Base-by-base conservation (phyloP, 2,329 filamentous ascomycete genomes). In the Myrmaecium sp. region DNA sequence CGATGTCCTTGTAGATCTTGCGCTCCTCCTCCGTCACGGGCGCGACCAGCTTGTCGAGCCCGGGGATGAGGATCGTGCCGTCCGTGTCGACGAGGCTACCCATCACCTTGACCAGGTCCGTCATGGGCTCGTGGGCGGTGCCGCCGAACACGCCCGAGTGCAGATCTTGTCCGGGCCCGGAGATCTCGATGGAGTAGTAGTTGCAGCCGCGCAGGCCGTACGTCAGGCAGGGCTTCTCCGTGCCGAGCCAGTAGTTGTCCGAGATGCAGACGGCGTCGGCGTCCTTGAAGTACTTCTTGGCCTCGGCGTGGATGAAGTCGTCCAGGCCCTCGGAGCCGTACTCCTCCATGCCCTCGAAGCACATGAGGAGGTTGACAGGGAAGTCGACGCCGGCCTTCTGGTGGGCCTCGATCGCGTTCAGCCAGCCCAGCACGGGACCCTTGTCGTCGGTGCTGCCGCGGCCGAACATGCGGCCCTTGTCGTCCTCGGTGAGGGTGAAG, bases 281-380 rank as follows among this genome's bases (percentile, higher is more conserved):
- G 43, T 94, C 86, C 46, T 82, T 82, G 62, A 98, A 98, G 64
- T 75, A 95, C 43, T 80, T 78, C 60, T 91, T 82, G 38, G 78
- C 83, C 59, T 98, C 89, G 24, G 69, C 74, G 39, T 78, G 66
- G 56, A 98, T 94, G 39, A 95, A 78, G 41, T 93, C 86, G 46
- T 98, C 89, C 29, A 98, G 66, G 19, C 89, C 89, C 51, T 95
- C 86, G 0, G 84, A 94, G 26, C 89, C 89, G 51, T 92, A 93
- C 61, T 98, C 89, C 60, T 98, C 89, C 89, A 98, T 98, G 25
- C 89, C 89, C 64, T 98, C 89, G 43, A 98, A 95, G 64, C 89
- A 98, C 81, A 94, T 95, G 37, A 98, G 70, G 38, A 98, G 66
- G 60, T 98, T 98, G 47, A 98, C 89, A 6, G 89, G 89, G 51